Evolutionary conservation across 768 basidiomycete genomes (phyloP), one percentile per base, ranked within the genome.

Genomic region (Coprinopsis strossmayeri): DNA sequence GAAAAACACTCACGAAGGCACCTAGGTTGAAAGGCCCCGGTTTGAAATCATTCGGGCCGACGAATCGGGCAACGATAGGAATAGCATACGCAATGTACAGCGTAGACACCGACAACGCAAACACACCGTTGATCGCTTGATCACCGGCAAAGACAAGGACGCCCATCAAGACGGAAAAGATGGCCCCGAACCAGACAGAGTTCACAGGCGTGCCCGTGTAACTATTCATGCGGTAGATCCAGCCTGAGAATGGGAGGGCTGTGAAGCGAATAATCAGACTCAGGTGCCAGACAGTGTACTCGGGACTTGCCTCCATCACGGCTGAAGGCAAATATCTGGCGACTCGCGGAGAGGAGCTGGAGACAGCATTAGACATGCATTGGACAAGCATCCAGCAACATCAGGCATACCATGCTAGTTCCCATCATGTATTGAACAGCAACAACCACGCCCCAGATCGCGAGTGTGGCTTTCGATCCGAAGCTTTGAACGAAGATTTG

Each of bases 301-400:
- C 23, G 23, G 7, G 9, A 46, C 61, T 25, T 45, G 68, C 70
- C 82, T 17, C 73, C 74, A 57, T 88, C 84, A 1, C 84, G 74
- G 21, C 81, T 74, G 61, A 87, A 85, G 0, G 84, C 84, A 55
- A 84, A 87, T 0, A 76, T 78, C 61, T 88, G 85, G 3, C 85
- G 74, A 58, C 61, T 61, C 27, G 59, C 52, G 44, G 64, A 56
- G 12, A 63, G 55, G 2, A 65, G 55, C 65, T 67, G 26, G 15
- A 32, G 30, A 7, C 15, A 32, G 30, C 30, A 7, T 32, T 32
- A 32, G 18, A 18, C 7, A 18, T 7, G 18, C 12, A 38, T 18
- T 7, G 17, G 2, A 21, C n/a, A 18, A 32, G 20, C 9, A 20
- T 20, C 10, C 25, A 21, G 28, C 20, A 25, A 3, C 17, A 12